Conservation (phyloP, 495 filamentous ascomycete species). For the Penicillium psychrofluorescens region DNA sequence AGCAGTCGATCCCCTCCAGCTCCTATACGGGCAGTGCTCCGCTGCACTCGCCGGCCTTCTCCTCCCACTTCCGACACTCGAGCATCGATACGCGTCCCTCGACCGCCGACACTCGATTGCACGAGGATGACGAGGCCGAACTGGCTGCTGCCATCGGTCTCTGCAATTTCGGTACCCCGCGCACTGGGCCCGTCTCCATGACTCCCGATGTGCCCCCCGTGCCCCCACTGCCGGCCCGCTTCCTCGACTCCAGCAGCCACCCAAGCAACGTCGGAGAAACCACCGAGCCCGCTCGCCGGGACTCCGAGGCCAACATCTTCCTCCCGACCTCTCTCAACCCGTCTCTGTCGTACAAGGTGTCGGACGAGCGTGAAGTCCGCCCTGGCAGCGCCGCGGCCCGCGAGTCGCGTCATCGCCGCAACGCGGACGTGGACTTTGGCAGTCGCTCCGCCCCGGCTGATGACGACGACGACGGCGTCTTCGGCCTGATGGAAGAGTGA, state of each 20-base stretch:
- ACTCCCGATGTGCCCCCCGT: conserved; percentile 78
- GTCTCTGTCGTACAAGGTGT: conserved; percentile 43
- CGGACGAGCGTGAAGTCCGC: conserved; percentile 37
- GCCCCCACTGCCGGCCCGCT: conserved; percentile 65
- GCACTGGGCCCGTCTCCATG: conserved; percentile 60
- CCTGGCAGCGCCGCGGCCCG: conserved; percentile 27
- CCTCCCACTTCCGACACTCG: conserved; percentile 40
- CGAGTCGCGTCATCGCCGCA: conserved; percentile 42
- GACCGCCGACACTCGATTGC: conserved; percentile 52
- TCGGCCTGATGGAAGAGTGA: conserved; percentile 93
- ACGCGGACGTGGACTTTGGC: conserved; percentile 76
- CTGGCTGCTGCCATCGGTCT: conserved; percentile 88
- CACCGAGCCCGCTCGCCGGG: conserved; percentile 34
- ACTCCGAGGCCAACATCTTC: conserved; percentile 30
- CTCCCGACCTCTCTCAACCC: conserved; percentile 37
- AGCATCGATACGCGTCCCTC: conserved; percentile 58
- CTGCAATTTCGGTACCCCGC: conserved; percentile 84
- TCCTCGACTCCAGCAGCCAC: conserved; percentile 29
- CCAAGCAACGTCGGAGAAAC: conserved; percentile 15
- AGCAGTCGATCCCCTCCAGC: conserved; percentile 66
- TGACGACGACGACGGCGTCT: conserved; percentile 92
- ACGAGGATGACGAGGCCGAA: conserved; percentile 53
- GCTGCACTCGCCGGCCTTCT: conserved; percentile 40
- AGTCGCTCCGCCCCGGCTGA: conserved; percentile 58
- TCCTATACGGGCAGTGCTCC: conserved; percentile 41